Evolutionary conservation across 1,139 yeast species (phyloP).

Genomic region (Pneumocystis sp.): DNA sequence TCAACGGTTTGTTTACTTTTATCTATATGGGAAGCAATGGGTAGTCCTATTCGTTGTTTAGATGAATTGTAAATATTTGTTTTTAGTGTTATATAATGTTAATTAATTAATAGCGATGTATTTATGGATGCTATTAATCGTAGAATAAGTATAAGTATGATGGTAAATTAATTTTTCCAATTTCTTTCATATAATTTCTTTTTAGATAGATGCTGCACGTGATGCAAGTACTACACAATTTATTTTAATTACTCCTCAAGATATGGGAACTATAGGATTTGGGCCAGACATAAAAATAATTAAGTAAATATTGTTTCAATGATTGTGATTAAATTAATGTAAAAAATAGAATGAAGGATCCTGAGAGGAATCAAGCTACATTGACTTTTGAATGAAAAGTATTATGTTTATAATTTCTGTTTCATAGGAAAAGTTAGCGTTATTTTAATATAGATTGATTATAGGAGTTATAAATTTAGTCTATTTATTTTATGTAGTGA

Average conservation of each 20-base stretch:
- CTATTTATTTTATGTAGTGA: not conserved
- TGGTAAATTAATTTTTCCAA: constrained; percentile 21
- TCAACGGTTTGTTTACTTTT: constrained; percentile 77
- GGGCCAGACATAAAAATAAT: not conserved
- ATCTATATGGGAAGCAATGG: constrained; percentile 90
- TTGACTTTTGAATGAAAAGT: not conserved
- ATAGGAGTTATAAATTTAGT: not conserved
- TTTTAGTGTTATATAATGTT: not conserved
- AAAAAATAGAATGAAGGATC: not conserved
- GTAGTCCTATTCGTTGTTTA: constrained; percentile 68
- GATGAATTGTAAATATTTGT: constrained; percentile 49
- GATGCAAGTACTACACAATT: constrained; percentile 59
- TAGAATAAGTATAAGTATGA: constrained; percentile 58
- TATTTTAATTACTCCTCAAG: constrained; percentile 88
- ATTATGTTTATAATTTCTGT: not conserved
- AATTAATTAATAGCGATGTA: constrained; percentile 39
- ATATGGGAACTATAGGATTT: constrained; percentile 29
- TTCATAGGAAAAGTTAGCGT: not conserved
- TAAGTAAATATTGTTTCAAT: not conserved
- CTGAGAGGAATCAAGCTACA: not conserved
- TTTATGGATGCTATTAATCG: constrained; percentile 94
- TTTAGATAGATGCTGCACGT: constrained; percentile 41
- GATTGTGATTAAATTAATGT: not conserved
- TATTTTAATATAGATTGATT: not conserved
- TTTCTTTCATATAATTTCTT: not conserved